Percentiles rank a stretch among this genome's conserved stretches.
Evolutionary conservation across 495 filamentous ascomycete genomes (phyloP).

Genomic region (Aspergillus conjunctus): DNA sequence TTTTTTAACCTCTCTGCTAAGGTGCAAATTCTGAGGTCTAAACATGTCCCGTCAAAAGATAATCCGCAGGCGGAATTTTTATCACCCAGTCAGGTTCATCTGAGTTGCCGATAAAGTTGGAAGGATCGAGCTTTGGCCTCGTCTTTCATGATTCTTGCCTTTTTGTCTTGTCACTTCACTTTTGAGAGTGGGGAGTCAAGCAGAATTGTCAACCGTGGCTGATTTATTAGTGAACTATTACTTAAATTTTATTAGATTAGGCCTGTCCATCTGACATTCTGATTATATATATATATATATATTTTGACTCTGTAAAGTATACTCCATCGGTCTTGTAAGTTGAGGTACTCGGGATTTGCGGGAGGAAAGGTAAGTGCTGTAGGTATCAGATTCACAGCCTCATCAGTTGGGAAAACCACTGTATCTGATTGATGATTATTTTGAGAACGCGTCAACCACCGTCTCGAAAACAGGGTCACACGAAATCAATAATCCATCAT

Average conservation of each 20-base stretch:
- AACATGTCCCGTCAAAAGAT: constrained; percentile 2
- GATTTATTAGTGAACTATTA: not conserved
- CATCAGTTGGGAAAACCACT: not conserved
- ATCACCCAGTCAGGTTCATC: constrained; percentile 24
- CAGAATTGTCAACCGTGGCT: not conserved
- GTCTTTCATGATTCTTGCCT: not conserved
- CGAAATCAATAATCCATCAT: not conserved
- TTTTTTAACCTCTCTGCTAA: too few relatives aligned
- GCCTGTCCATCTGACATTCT: not conserved
- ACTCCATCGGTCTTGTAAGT: too few relatives aligned
- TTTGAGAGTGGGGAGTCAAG: not conserved
- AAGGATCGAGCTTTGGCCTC: constrained; percentile 26
- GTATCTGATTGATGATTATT: not conserved
- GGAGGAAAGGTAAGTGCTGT: too few relatives aligned
- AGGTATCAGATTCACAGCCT: not conserved
- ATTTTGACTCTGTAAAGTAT: too few relatives aligned
- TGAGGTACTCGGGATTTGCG: too few relatives aligned
- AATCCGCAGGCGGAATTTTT: constrained; percentile 16
- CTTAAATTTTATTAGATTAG: not conserved
- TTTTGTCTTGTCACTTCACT: not conserved
- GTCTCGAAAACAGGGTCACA: not conserved
- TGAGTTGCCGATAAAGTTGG: constrained; percentile 25
- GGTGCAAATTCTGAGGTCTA: not conserved
- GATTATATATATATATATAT: too few relatives aligned
- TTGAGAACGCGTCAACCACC: not conserved